Evolutionary conservation across 2,329 filamentous ascomycete species (phyloP).

Genomic region (Fusarium veterinarium): DNA sequence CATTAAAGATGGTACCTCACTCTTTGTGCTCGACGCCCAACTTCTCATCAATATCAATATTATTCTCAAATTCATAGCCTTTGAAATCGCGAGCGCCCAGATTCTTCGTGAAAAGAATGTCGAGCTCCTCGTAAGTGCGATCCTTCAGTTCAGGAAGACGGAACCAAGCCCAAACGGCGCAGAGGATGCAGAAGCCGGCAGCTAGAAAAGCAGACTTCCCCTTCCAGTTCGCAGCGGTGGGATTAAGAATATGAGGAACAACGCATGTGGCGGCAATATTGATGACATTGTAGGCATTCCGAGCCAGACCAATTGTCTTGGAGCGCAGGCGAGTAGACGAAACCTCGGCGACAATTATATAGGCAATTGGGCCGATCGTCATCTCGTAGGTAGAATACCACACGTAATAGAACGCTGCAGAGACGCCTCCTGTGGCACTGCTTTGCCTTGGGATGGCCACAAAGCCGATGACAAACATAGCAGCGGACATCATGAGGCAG

Average conservation of each 20-base stretch:
- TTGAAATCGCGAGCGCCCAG: background rate
- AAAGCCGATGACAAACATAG: background rate
- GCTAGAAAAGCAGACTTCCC: constrained; percentile 14
- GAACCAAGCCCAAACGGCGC: constrained; percentile 8
- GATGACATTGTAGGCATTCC: constrained; percentile 16
- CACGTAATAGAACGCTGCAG: background rate
- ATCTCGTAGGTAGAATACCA: background rate
- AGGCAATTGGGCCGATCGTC: background rate
- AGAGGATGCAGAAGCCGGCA: background rate
- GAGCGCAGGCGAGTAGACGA: constrained; percentile 2
- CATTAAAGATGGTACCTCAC: background rate
- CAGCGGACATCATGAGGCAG: background rate
- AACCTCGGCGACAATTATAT: constrained; percentile 11
- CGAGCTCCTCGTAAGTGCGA: background rate
- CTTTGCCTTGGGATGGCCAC: background rate
- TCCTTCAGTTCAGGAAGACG: constrained; percentile 17
- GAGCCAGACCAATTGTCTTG: constrained; percentile 14
- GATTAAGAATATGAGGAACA: constrained; percentile 17
- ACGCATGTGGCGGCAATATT: constrained; percentile 10
- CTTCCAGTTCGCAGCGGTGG: constrained; percentile 2
- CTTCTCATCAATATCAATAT: background rate
- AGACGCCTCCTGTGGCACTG: background rate
- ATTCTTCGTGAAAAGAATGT: background rate
- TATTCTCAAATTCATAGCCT: background rate
- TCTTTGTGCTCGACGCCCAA: background rate